Evolutionary conservation across 441 rosid genomes (phyloP).

Genomic region (California macrophylla): DNA sequence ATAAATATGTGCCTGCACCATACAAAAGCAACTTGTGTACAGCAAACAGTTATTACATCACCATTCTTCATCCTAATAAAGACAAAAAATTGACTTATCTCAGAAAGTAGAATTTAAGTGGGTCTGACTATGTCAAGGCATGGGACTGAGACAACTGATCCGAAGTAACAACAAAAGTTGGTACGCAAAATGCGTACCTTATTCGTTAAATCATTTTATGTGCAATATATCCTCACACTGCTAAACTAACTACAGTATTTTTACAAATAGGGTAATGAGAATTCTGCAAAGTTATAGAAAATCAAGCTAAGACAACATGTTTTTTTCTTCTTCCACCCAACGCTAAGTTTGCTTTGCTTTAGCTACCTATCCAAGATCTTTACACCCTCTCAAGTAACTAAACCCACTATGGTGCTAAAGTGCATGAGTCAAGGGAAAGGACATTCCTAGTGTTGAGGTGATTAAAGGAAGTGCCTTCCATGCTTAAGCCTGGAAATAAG

Average conservation of each 20-base stretch:
- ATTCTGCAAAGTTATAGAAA: not conserved
- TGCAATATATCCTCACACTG: not conserved
- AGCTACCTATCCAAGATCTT: not conserved
- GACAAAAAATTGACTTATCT: not conserved
- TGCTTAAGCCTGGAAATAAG: not conserved
- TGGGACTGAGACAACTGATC: not conserved
- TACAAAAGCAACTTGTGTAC: slow-evolving; percentile 1
- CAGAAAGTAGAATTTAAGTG: not conserved
- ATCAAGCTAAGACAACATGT: not conserved
- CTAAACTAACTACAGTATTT: not conserved
- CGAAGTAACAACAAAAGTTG: not conserved
- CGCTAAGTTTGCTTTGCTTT: not conserved
- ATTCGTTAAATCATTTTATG: not conserved
- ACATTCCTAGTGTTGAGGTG: not conserved
- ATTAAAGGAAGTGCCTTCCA: not conserved
- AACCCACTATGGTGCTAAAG: not conserved
- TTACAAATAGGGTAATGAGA: not conserved
- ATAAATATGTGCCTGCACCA: slow-evolving; percentile 1
- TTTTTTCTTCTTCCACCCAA: not conserved
- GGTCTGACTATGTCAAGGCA: not conserved
- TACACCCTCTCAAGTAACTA: not conserved
- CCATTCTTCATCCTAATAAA: not conserved
- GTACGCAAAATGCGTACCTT: not conserved
- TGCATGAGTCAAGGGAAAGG: not conserved
- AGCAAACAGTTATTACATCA: not conserved